Percentiles rank a stretch among this genome's conserved stretches.
phyloP scores from a whole-genome alignment of 1,284 basidiomycete species.

The Marasmius fiardii region DNA sequence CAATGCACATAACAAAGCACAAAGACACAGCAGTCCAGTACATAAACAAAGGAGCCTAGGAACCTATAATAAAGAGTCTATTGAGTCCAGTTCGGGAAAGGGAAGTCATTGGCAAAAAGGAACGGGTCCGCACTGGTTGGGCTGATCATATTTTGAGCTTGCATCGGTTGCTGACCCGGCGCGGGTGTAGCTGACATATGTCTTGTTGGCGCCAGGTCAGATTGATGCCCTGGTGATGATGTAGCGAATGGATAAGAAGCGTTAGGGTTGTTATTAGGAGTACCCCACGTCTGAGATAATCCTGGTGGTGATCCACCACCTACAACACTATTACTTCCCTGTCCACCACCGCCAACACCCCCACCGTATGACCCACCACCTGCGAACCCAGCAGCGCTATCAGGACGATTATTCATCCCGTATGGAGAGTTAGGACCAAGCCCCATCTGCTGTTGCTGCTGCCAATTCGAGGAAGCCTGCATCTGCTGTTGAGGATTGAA shows the following conservation, averaged over 20 bases:
- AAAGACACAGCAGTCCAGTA: neutral
- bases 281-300: neutral
- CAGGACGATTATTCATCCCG: conserved; percentile 3
- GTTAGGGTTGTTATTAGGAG: conserved; percentile 5
- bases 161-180: conserved; percentile 18
- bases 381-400: conserved; percentile 2
- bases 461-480: conserved; percentile 22
- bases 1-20: neutral
- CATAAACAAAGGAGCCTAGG: conserved; percentile 12
- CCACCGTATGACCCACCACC: conserved; percentile 7
- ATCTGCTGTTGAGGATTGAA: conserved; percentile 13
- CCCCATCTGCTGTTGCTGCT: conserved; percentile 20
- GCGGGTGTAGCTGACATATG: conserved; percentile 13
- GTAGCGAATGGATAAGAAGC: conserved; percentile 13
- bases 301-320: conserved; percentile 4
- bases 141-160: conserved; percentile 32
- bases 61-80: conserved; percentile 23
- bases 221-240: conserved; percentile 18
- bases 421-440: neutral
- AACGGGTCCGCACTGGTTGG: conserved; percentile 16
- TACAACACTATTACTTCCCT: conserved; percentile 14
- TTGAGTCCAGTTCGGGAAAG: conserved; percentile 45
- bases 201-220: conserved; percentile 11
- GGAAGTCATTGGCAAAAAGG: conserved; percentile 33
- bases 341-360: conserved; percentile 18